These are phyloP conservation scores for Phytophthora foliorum DNA, from an alignment of 352 stramenopile genomes.

Conservation along the genomic window DNA sequence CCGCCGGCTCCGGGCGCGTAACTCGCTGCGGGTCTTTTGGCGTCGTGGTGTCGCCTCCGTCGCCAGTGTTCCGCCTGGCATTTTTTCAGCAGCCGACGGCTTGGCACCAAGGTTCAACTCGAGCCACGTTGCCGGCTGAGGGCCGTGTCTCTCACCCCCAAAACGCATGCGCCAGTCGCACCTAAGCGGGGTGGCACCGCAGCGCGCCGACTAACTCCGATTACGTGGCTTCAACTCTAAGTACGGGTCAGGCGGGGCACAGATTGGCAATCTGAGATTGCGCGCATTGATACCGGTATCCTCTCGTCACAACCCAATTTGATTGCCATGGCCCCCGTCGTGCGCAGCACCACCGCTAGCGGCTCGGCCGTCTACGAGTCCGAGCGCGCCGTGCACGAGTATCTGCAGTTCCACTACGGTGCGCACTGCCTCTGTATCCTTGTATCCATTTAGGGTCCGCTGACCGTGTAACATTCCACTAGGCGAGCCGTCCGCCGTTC, in stretches of 20 bases:
- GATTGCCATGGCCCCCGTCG: slow-evolving; percentile 24
- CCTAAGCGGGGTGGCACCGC: slow-evolving; percentile 15
- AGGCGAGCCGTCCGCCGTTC: slow-evolving; percentile 74
- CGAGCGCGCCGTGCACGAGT: slow-evolving; percentile 88
- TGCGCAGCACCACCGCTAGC: slow-evolving; percentile 90
- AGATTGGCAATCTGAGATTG: no score
- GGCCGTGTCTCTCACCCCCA: slow-evolving; percentile 24
- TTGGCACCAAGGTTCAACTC: slow-evolving; percentile 14
- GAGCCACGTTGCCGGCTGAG: no score
- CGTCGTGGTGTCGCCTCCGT: slow-evolving; percentile 14
- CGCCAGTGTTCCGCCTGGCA: slow-evolving; percentile 8
- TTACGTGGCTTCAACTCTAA: background rate
- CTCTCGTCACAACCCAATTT: background rate
- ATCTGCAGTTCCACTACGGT: slow-evolving; percentile 94
- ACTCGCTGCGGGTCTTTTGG: background rate
- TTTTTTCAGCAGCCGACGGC: slow-evolving; percentile 6
- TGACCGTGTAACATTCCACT: background rate
- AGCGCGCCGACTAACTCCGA: slow-evolving; percentile 9
- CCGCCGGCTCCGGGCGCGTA: background rate
- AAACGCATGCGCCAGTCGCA: slow-evolving; percentile 16
- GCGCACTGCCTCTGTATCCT: background rate
- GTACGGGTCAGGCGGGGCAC: no score
- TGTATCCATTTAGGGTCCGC: no score
- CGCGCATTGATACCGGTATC: no score
- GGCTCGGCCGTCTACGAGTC: slow-evolving; percentile 91